Evolutionary conservation across 2,329 filamentous ascomycete genomes (phyloP).

Genomic region (Botryotinia calthae): DNA sequence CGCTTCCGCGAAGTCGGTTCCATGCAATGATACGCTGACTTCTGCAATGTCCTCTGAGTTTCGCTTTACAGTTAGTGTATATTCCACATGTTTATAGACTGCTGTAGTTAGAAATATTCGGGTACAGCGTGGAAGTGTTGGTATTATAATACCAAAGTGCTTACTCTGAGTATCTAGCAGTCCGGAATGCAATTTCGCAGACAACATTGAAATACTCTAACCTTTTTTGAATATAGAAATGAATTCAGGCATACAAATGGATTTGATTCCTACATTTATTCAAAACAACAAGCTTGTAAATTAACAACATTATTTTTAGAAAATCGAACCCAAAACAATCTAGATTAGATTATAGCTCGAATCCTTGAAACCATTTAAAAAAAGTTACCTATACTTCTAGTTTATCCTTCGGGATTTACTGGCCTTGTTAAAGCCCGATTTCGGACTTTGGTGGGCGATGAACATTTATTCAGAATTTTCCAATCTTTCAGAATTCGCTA

Average conservation of each 20-base stretch:
- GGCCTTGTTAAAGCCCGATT: no score
- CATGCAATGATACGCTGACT: slow-evolving; percentile 12
- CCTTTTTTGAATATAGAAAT: not conserved
- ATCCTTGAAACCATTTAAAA: not conserved
- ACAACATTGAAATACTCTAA: not conserved
- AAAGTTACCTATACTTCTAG: not conserved
- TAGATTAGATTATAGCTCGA: not conserved
- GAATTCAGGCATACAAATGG: not conserved
- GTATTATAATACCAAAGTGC: not conserved
- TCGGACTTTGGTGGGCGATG: not conserved
- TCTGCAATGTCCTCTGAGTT: not conserved
- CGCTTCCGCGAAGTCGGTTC: slow-evolving; percentile 7
- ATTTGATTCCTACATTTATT: not conserved
- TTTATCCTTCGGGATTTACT: not conserved
- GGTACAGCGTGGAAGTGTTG: not conserved
- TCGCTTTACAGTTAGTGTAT: not conserved
- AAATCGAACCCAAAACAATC: not conserved
- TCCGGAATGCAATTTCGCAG: not conserved
- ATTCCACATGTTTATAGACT: not conserved
- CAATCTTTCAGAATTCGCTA: not conserved
- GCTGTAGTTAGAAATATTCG: not conserved
- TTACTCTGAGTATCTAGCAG: not conserved
- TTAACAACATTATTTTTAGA: not conserved
- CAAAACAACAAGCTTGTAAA: not conserved
- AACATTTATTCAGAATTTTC: not conserved